These are phyloP conservation scores for Suhomyces emberorum DNA, from an alignment of 805 yeast species.

Conservation along the genomic window DNA sequence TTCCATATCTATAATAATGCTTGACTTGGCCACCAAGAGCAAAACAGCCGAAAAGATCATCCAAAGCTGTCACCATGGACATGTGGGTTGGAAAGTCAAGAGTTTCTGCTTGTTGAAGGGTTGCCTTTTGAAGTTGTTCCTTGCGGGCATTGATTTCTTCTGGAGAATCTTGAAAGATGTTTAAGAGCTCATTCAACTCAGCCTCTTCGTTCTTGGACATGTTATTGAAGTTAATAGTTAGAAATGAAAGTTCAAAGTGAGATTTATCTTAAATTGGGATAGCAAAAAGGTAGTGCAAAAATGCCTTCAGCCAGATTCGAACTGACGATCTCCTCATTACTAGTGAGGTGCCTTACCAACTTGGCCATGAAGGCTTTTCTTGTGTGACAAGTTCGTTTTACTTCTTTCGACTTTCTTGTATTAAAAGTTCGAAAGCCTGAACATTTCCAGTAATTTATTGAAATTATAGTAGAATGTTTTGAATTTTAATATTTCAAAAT, in stretches of 20 bases:
- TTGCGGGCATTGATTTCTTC: conserved; percentile 24
- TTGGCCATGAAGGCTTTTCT: conserved; percentile 32
- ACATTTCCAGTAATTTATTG: too few species aligned
- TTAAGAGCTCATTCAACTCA: conserved; percentile 30
- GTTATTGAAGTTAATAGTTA: too few species aligned
- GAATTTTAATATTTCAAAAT: too few species aligned
- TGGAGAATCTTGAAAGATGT: conserved; percentile 28
- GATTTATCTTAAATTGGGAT: background rate
- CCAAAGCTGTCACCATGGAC: conserved; percentile 68
- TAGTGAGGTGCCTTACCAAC: conserved; percentile 42
- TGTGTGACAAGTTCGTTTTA: too few species aligned
- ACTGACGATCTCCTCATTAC: conserved; percentile 42
- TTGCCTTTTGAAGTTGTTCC: conserved; percentile 18
- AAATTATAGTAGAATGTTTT: too few species aligned
- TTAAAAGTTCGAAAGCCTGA: too few species aligned
- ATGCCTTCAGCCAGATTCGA: conserved; percentile 35
- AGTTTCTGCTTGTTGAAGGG: conserved; percentile 16
- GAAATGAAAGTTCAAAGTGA: background rate
- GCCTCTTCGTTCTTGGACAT: conserved; percentile 16
- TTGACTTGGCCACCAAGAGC: conserved; percentile 89
- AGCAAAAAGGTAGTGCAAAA: conserved; percentile 3
- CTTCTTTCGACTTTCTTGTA: too few species aligned
- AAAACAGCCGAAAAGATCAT: conserved; percentile 80
- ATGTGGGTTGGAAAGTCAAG: conserved; percentile 30
- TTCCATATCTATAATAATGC: conserved; percentile 80